These are phyloP conservation scores for Kurtzmaniella quercitrusa DNA, from an alignment of 1,139 yeast species.

Conservation along the genomic window DNA sequence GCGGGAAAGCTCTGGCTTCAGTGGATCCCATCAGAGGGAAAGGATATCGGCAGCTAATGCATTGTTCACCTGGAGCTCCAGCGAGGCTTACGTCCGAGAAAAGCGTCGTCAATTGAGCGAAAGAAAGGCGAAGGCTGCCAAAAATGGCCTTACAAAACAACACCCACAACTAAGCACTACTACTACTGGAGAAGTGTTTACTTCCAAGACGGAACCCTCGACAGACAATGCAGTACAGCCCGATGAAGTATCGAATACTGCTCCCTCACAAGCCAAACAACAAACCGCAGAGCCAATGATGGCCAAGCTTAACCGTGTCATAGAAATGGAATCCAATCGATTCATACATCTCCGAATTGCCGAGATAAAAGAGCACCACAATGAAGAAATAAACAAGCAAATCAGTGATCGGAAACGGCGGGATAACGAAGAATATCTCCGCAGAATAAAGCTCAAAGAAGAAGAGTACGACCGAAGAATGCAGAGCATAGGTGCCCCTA, in stretches of 20 bases:
- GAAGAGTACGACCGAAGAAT: constrained; percentile 36
- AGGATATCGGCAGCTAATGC: constrained; percentile 21
- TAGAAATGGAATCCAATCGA: constrained; percentile 35
- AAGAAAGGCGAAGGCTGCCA: not conserved
- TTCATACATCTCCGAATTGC: constrained; percentile 39
- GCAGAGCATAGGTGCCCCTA: constrained; percentile 11
- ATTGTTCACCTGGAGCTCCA: constrained; percentile 43
- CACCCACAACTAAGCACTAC: not conserved
- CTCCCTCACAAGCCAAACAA: not conserved
- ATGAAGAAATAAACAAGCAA: constrained; percentile 33
- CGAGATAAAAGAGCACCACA: constrained; percentile 35
- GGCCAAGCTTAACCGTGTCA: constrained; percentile 22
- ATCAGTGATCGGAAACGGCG: constrained; percentile 38
- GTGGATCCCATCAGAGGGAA: constrained; percentile 3
- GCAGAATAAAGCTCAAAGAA: constrained; percentile 33
- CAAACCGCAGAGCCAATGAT: constrained; percentile 16
- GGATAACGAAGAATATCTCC: constrained; percentile 38
- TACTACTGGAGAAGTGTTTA: not conserved
- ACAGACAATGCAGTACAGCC: not conserved
- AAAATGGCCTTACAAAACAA: not conserved
- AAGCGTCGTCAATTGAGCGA: constrained; percentile 17
- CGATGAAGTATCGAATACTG: not conserved
- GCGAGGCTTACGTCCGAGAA: constrained; percentile 34
- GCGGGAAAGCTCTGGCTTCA: constrained; percentile 1
- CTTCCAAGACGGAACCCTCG: not conserved